Conservation (phyloP, 352 stramenopile species). For the Globisporangium parvum region DNA sequence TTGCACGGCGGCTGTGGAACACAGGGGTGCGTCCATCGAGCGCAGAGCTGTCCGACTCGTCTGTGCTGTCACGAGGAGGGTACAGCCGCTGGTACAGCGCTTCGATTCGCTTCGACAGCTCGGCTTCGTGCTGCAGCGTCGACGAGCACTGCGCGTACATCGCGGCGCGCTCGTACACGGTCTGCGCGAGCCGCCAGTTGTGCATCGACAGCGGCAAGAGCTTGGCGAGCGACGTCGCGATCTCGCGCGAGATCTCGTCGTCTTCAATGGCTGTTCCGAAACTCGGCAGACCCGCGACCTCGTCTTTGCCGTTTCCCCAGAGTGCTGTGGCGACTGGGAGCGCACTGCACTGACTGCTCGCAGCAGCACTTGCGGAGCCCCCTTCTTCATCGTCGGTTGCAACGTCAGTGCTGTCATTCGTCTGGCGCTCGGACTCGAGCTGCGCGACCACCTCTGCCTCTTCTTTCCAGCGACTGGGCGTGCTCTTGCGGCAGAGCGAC, state of each 20-base stretch:
- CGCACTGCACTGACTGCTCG: background rate
- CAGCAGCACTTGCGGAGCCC: background rate
- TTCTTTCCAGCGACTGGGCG: conserved; percentile 35
- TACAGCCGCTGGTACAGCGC: conserved; percentile 51
- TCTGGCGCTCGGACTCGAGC: conserved; percentile 18
- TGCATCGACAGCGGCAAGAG: conserved; percentile 54
- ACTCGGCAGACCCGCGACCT: conserved; percentile 19
- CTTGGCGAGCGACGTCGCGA: conserved; percentile 44
- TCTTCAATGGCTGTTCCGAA: conserved; percentile 60
- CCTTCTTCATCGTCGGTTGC: background rate
- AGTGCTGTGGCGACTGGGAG: conserved; percentile 6
- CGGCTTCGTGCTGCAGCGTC: conserved; percentile 41
- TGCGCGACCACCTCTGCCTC: conserved; percentile 21
- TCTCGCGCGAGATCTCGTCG: conserved; percentile 61
- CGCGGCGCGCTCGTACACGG: conserved; percentile 46
- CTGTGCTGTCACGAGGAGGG: conserved; percentile 11
- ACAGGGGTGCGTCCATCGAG: conserved; percentile 11
- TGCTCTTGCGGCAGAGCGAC: conserved; percentile 24
- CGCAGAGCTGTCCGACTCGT: conserved; percentile 7
- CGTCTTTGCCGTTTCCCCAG: conserved; percentile 13
- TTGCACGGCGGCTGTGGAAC: conserved; percentile 31
- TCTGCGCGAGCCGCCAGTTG: conserved; percentile 68
- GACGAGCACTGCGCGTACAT: conserved; percentile 46
- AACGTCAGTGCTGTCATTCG: conserved; percentile 9
- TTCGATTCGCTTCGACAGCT: conserved; percentile 40